Evolutionary conservation across 1,284 basidiomycete species (phyloP).

Genomic region (Leccinum fuscescens): DNA sequence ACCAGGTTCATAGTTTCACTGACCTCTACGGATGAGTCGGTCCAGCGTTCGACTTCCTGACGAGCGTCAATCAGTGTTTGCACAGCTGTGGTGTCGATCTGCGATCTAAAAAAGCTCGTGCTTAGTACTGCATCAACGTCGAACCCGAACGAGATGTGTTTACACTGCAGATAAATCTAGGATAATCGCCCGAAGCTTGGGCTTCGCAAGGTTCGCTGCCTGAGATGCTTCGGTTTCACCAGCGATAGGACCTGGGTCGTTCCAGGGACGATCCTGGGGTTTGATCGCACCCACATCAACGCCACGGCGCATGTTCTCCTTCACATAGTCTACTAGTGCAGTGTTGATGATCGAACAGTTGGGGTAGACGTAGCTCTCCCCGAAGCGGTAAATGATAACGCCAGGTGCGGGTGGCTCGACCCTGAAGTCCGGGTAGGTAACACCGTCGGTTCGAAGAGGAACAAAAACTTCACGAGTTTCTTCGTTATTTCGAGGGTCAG

Average conservation of each 20-base stretch:
- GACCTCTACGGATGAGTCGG: conserved; percentile 77
- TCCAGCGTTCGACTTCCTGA: conserved; percentile 85
- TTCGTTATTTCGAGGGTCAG: conserved; percentile 31
- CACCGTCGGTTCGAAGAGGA: conserved; percentile 63
- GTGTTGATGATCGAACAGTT: conserved; percentile 84
- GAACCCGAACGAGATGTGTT: conserved; percentile 29
- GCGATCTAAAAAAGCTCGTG: conserved; percentile 47
- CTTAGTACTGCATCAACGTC: background rate
- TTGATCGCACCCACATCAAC: conserved; percentile 64
- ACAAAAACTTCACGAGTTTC: conserved; percentile 78
- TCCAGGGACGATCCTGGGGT: conserved; percentile 87
- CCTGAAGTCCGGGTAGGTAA: conserved; percentile 71
- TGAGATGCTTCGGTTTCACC: conserved; percentile 48
- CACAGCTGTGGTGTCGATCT: conserved; percentile 85
- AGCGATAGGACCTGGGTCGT: conserved; percentile 79
- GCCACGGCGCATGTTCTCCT: conserved; percentile 74
- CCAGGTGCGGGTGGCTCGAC: conserved; percentile 86
- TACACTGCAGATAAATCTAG: conserved; percentile 89
- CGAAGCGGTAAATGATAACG: conserved; percentile 89
- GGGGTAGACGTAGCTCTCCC: conserved; percentile 93
- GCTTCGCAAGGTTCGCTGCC: conserved; percentile 56
- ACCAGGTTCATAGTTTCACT: conserved; percentile 8
- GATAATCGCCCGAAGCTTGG: conserved; percentile 81
- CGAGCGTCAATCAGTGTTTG: conserved; percentile 91
- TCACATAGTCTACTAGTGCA: conserved; percentile 80